Conservation (phyloP, 2,329 filamentous ascomycete species). For the Diaporthe humulicola region DNA sequence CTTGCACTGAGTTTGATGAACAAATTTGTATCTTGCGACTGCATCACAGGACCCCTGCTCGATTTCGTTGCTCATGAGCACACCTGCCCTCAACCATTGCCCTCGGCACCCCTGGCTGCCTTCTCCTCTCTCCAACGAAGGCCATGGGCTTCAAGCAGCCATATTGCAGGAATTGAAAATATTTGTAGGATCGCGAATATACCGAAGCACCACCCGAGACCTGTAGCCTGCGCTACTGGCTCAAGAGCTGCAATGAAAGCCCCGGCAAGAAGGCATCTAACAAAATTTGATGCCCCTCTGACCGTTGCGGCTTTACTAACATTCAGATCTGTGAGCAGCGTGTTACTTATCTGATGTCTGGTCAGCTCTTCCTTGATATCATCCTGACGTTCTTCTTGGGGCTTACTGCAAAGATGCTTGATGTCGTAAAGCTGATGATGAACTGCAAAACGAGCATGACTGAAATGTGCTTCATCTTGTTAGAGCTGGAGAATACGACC, state of each 20-base stretch:
- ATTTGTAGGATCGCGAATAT: background rate
- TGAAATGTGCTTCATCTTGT: background rate
- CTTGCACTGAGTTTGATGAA: too few relatives aligned
- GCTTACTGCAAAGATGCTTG: background rate
- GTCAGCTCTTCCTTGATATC: background rate
- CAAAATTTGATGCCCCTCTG: background rate
- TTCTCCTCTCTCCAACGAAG: background rate
- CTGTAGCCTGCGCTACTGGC: background rate
- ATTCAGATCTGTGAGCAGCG: slow-evolving; percentile 8
- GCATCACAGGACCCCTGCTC: background rate
- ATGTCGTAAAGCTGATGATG: slow-evolving; percentile 3
- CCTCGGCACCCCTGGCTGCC: background rate
- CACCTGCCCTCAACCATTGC: background rate
- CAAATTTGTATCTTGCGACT: too few relatives aligned
- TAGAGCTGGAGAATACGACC: background rate
- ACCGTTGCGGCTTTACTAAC: background rate
- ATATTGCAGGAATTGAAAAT: background rate
- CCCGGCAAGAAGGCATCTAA: slow-evolving; percentile 7
- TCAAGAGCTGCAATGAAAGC: slow-evolving; percentile 4
- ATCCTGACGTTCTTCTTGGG: too few relatives aligned
- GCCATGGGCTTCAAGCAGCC: background rate
- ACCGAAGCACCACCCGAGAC: slow-evolving; percentile 8
- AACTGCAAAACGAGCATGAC: slow-evolving; percentile 12
- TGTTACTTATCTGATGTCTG: background rate
- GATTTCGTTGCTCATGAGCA: too few relatives aligned